Conservation (phyloP, 2,329 filamentous ascomycete genomes). For the Cladosporium sp. region DNA sequence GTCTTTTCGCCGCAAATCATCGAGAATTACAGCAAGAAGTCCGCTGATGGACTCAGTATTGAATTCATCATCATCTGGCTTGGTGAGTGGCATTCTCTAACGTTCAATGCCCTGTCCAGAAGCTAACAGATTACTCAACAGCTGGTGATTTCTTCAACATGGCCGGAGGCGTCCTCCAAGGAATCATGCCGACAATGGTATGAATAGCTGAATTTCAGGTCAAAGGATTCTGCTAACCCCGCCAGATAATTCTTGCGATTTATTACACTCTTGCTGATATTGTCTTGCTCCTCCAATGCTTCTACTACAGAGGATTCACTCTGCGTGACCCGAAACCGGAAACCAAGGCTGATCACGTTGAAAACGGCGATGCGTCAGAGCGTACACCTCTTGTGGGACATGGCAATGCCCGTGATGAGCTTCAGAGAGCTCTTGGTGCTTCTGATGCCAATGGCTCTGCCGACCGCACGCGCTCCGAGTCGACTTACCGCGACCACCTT, state of each 20-base stretch:
- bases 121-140: background rate
- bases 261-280: constrained; percentile 93
- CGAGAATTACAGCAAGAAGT: constrained; percentile 84
- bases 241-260: constrained; percentile 78
- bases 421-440: constrained; percentile 19
- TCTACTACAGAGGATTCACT: constrained; percentile 87
- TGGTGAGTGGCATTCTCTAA: background rate
- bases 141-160: constrained; percentile 96
- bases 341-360: constrained; percentile 24
- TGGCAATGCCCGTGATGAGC: constrained; percentile 32
- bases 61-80: constrained; percentile 94
- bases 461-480: constrained; percentile 31
- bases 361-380: constrained; percentile 34
- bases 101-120: too few relatives aligned
- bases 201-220: background rate
- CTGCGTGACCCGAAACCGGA: constrained; percentile 71
- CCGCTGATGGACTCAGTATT: constrained; percentile 83
- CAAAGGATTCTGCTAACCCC: constrained; percentile 1
- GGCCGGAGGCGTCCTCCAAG: constrained; percentile 84
- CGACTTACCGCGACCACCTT: constrained; percentile 50
- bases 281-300: constrained; percentile 83
- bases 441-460: constrained; percentile 32
- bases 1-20: constrained; percentile 97
- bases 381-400: constrained; percentile 38
- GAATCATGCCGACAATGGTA: constrained; percentile 90